A percentile compares a stretch with the other conserved stretches of the same genome.
These are phyloP conservation scores for Russula compacta DNA, from an alignment of 768 basidiomycete species.

Conservation along the genomic window DNA sequence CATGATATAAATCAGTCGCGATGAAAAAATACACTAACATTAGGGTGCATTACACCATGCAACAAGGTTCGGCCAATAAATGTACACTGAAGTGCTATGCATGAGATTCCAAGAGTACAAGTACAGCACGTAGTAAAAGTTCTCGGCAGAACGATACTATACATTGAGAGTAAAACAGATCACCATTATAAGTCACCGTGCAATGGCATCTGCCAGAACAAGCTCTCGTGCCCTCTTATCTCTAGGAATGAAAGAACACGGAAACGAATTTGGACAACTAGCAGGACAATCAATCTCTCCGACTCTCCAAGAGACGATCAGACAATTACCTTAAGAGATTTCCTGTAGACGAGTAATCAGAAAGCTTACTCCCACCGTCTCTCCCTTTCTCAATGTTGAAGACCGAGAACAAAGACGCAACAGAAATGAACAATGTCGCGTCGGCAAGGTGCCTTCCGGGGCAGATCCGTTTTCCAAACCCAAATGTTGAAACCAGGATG, in stretches of 20 bases:
- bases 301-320: neutral
- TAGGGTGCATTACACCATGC: no score
- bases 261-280: neutral
- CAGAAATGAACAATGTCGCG: neutral
- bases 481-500: neutral
- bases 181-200: neutral
- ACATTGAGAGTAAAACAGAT: neutral
- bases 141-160: no score
- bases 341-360: neutral
- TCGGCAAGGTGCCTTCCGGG: neutral
- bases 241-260: neutral
- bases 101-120: neutral
- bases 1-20: no score
- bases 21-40: no score
- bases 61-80: no score
- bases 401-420: neutral
- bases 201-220: neutral
- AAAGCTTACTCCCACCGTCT: neutral
- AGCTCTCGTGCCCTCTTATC: neutral
- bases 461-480: neutral
- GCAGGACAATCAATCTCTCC: neutral
- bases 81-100: no score
- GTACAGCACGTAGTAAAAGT: neutral
- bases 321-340: neutral
- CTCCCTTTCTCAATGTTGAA: neutral